A percentile compares a stretch with the other conserved stretches of the same genome.
phyloP scores from a whole-genome alignment of 208 protist species.

The Wallacemonas sp. region DNA sequence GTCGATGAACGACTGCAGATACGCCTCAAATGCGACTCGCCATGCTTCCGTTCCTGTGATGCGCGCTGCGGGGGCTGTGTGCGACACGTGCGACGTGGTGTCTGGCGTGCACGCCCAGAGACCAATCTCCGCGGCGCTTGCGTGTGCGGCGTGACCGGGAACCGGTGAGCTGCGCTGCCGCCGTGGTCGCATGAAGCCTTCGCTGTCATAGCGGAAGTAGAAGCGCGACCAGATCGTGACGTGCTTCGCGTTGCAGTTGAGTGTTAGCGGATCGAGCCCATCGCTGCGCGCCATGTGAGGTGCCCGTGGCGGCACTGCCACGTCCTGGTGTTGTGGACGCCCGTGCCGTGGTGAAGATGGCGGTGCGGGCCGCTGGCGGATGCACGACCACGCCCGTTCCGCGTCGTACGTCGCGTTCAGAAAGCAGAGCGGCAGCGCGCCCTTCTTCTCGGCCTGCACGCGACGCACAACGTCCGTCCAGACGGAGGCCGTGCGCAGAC shows the following conservation, averaged over 20 bases:
- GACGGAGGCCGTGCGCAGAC: slow-evolving; percentile 57
- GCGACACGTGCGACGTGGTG: too few species aligned
- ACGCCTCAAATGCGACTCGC: slow-evolving; percentile 54
- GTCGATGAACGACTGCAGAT: slow-evolving; percentile 41
- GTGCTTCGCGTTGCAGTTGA: slow-evolving; percentile 71
- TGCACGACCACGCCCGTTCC: slow-evolving; percentile 56
- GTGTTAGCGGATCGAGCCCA: slow-evolving; percentile 27
- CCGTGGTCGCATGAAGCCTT: slow-evolving; percentile 16
- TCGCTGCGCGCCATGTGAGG: not conserved
- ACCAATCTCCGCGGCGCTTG: too few species aligned
- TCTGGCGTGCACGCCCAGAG: too few species aligned
- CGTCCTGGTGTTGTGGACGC: not conserved
- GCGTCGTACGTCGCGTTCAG: slow-evolving; percentile 73
- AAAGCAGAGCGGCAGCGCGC: slow-evolving; percentile 53
- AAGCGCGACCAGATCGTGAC: slow-evolving; percentile 77
- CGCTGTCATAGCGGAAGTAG: slow-evolving; percentile 45
- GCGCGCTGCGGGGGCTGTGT: too few species aligned
- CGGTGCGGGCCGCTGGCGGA: slow-evolving; percentile 30
- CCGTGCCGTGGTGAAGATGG: not conserved
- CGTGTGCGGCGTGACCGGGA: too few species aligned
- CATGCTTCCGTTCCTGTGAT: slow-evolving; percentile 29
- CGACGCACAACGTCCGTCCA: slow-evolving; percentile 74
- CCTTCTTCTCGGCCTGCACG: slow-evolving; percentile 45
- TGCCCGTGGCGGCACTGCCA: not conserved
- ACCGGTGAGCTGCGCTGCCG: not conserved